Evolutionary conservation across 768 basidiomycete genomes (phyloP), one percentile per base, ranked within the genome.

Genomic region (Scleroderma citrinum): DNA sequence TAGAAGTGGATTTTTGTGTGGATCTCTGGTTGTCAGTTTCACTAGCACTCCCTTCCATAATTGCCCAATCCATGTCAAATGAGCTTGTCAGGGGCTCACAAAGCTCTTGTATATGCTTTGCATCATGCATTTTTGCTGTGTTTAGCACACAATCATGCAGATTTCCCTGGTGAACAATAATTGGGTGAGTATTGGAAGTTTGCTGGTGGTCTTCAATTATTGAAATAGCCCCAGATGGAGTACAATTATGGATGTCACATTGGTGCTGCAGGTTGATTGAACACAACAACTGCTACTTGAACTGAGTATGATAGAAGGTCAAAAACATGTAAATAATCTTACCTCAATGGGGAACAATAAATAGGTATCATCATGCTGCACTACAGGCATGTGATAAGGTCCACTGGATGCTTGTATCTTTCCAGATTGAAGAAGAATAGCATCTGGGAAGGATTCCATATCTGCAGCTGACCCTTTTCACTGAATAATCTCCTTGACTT

Each of bases 211-310:
- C 36, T 37, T 2, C 36, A 37, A 29, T 29, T 29, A 8, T 8
- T 29, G 4, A 8, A 5, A 4, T 29, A 5, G 26, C 26, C 26
- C 8, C 26, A 5, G 26, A 29, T 29, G 26, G 5, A 29, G 36
- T n/a, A 26, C 57, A 60, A 11, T 48, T 42, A 31, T 56, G 48
- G 13, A 48, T 50, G 2, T 41, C 44, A 45, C 59, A 60, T 43
- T 52, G 51, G 46, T 56, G 57, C 32, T 60, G 57, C 5, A 60
- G 47, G 48, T 60, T 60, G 24, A 57, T 37, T 2, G 53, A 46
- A 50, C 57, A 60, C 12, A 49, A 19, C 7, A 58, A 37, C 26
- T 53, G 44, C 56, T 58, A 46, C 13, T 37, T 4, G 7, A 37
- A 16, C 4, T 37, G 4, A 37, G 36, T n/a, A 43, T 34, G 7